These are phyloP conservation scores for Neurospora sp. DNA, from an alignment of 495 filamentous ascomycete genomes.

Conservation along the genomic window DNA sequence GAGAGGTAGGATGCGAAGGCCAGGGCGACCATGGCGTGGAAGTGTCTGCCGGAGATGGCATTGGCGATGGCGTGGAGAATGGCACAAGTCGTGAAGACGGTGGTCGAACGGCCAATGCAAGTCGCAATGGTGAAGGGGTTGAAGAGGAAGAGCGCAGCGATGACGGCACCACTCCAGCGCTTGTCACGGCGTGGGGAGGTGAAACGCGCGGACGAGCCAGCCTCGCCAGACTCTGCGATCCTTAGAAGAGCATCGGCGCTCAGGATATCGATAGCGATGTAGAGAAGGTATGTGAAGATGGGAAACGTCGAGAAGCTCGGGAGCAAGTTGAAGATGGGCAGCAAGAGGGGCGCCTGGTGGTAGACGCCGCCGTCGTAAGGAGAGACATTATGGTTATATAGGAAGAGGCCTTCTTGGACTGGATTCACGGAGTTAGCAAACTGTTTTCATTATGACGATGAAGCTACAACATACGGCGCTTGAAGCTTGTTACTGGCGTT, in stretches of 20 bases:
- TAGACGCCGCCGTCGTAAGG: constrained; percentile 97
- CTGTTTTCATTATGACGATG: background rate
- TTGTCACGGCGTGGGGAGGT: constrained; percentile 68
- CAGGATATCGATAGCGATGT: constrained; percentile 69
- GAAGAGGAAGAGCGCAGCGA: constrained; percentile 82
- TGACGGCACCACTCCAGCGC: constrained; percentile 61
- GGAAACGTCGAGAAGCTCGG: constrained; percentile 53
- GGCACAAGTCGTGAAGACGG: constrained; percentile 80
- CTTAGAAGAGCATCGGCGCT: constrained; percentile 72
- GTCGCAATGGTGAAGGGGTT: constrained; percentile 92
- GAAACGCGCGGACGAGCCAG: constrained; percentile 59
- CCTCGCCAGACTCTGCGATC: constrained; percentile 76
- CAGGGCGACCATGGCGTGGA: constrained; percentile 76
- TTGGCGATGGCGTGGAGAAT: constrained; percentile 76
- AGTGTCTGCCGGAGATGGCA: constrained; percentile 61
- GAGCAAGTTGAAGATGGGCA: constrained; percentile 82
- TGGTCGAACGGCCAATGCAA: constrained; percentile 85
- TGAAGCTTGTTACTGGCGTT: constrained; percentile 95
- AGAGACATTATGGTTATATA: constrained; percentile 92
- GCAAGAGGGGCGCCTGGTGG: constrained; percentile 89
- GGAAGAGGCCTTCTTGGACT: constrained; percentile 95
- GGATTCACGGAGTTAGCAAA: background rate
- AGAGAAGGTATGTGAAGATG: constrained; percentile 69
- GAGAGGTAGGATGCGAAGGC: constrained; percentile 84
- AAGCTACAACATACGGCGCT: constrained; percentile 57